Conservation (phyloP, 2,329 filamentous ascomycete species). For the Penicillium sp. region DNA sequence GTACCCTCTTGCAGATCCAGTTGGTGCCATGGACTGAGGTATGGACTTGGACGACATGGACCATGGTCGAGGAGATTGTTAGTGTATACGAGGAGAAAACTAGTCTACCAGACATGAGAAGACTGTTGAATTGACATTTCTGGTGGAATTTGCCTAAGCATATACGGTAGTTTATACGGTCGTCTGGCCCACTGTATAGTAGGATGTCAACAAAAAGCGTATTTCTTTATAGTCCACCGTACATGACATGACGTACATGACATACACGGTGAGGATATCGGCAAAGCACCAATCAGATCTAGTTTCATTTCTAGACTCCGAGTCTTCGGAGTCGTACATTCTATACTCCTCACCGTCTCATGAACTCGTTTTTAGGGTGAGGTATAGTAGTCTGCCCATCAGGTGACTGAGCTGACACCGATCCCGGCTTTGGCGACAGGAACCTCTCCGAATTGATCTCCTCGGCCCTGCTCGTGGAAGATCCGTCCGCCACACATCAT, state of each 20-base stretch:
- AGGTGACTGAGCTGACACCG: constrained; percentile 28
- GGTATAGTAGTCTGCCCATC: constrained; percentile 7
- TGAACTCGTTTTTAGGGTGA: background rate
- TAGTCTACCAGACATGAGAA: background rate
- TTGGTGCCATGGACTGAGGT: constrained; percentile 2
- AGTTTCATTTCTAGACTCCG: background rate
- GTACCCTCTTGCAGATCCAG: constrained; percentile 6
- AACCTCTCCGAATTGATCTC: background rate
- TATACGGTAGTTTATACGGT: background rate
- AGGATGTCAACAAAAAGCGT: background rate
- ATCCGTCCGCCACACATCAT: constrained; percentile 24
- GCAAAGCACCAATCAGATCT: background rate
- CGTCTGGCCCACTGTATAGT: background rate
- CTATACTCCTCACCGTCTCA: background rate
- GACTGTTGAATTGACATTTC: background rate
- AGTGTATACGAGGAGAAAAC: background rate
- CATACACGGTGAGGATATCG: background rate
- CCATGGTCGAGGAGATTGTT: background rate
- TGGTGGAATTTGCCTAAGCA: background rate
- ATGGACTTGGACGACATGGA: background rate
- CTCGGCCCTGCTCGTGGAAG: constrained; percentile 22
- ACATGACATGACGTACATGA: no score
- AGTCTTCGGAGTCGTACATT: background rate
- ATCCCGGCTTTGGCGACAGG: constrained; percentile 15
- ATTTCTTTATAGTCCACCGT: background rate